Evolutionary conservation across 495 filamentous ascomycete genomes (phyloP), one percentile per base, ranked within the genome.

Genomic region (Talaromyces adpressus): DNA sequence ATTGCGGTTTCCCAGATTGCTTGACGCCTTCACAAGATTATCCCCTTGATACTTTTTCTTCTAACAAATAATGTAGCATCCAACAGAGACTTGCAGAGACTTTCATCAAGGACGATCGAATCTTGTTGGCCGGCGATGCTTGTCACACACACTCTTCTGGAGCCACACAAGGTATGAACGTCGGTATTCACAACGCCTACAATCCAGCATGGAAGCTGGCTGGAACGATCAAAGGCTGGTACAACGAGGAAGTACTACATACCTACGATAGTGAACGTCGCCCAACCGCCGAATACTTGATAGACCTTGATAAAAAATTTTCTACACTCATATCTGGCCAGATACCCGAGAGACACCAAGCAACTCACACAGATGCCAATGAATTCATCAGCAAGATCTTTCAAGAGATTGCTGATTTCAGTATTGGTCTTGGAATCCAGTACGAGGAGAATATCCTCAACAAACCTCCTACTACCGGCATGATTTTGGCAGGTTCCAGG

Each of bases 151-250:
- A 85, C 66, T 81, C 78, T 36, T 83, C 84, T 0, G 79, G 77
- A 0, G 84, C 82, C 0, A 85, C 81, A 1, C 84, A 85, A 59
- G 85, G 85, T 3, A 81, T 87, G 77, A 88, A 88, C 65, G 81
- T 81, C 0, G 84, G 85, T 0, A 82, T 87, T 27, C 79, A 82
- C 45, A 85, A 87, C 59, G 76, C 83, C 0, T 73, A 85, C 39
- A 86, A 87, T 59, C 74, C 87, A 0, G 81, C 78, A 8, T 88
- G 86, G 86, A 83, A 83, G 65, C 69, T 84, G 4, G 70, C 70
- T 18, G 69, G 76, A 16, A 65, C 73, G 2, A 65, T 82, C 36
- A 68, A 72, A 41, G 74, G 75, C 39, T 63, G 71, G 36, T 74
- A 73, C 12, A 67, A 65, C 12, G 62, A 69, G 2, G 67, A 69